These are phyloP conservation scores for Sporothrix protearum DNA, from an alignment of 2,329 filamentous ascomycete species.

Conservation along the genomic window DNA sequence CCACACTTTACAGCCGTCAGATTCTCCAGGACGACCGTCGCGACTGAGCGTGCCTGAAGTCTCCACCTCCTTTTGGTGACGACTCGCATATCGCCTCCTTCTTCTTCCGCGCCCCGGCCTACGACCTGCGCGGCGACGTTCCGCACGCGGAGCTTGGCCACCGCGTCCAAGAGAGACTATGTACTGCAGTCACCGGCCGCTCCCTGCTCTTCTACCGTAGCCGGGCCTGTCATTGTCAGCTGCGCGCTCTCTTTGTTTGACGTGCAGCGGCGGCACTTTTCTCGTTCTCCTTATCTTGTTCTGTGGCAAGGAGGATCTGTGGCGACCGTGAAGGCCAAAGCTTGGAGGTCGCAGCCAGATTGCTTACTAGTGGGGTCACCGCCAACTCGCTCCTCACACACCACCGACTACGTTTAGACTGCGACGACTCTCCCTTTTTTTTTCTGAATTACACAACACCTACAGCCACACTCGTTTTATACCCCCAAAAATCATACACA, in stretches of 20 bases:
- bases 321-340: not conserved
- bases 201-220: slow-evolving; percentile 10
- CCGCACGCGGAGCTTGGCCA: slow-evolving; percentile 2
- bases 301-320: not conserved
- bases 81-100: not conserved
- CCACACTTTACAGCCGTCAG: too few species aligned
- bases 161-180: slow-evolving; percentile 3
- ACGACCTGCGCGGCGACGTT: not conserved
- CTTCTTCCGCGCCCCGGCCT: not conserved
- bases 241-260: not conserved
- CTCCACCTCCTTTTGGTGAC: not conserved
- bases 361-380: not conserved
- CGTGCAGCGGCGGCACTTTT: not conserved
- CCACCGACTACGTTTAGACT: not conserved
- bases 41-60: not conserved
- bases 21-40: not conserved
- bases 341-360: slow-evolving; percentile 5
- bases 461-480: not conserved
- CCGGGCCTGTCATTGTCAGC: not conserved
- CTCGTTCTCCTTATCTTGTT: not conserved
- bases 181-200: not conserved
- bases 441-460: not conserved
- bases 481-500: not conserved
- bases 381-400: not conserved
- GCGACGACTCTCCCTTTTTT: not conserved